These are phyloP conservation scores for Adansonia digitata DNA, from an alignment of 345 rosid genomes.

Conservation along the genomic window DNA sequence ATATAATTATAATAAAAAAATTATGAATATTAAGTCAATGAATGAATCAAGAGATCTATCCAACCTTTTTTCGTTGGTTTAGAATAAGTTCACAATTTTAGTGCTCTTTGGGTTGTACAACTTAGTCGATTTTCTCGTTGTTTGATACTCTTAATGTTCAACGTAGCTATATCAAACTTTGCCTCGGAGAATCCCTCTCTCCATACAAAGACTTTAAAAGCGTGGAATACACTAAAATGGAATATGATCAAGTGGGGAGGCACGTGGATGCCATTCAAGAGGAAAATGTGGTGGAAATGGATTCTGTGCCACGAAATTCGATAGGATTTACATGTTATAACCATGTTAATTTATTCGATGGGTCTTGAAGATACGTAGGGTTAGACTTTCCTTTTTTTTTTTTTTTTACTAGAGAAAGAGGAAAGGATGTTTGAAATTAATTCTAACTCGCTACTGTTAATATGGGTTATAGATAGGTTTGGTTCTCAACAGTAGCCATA, in stretches of 20 bases:
- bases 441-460: too few species aligned
- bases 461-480: too few species aligned
- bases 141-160: conserved; percentile 53
- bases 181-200: not conserved
- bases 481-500: not conserved
- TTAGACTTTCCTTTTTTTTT: too few species aligned
- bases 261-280: conserved; percentile 3
- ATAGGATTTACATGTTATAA: not conserved
- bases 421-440: too few species aligned
- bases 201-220: not conserved
- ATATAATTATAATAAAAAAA: too few species aligned
- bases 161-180: conserved; percentile 28
- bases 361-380: too few species aligned
- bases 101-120: conserved; percentile 5
- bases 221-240: conserved; percentile 2
- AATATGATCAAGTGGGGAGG: not conserved
- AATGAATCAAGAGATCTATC: too few species aligned
- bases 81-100: conserved; percentile 12
- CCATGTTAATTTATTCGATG: too few species aligned
- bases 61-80: not conserved
- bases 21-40: too few species aligned
- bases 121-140: conserved; percentile 42
- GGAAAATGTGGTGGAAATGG: not conserved
- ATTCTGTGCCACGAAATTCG: not conserved
- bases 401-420: too few species aligned